A percentile compares a stretch with the other conserved stretches of the same genome.
These are phyloP conservation scores for Bullera alba DNA, from an alignment of 768 basidiomycete species.

Conservation along the genomic window DNA sequence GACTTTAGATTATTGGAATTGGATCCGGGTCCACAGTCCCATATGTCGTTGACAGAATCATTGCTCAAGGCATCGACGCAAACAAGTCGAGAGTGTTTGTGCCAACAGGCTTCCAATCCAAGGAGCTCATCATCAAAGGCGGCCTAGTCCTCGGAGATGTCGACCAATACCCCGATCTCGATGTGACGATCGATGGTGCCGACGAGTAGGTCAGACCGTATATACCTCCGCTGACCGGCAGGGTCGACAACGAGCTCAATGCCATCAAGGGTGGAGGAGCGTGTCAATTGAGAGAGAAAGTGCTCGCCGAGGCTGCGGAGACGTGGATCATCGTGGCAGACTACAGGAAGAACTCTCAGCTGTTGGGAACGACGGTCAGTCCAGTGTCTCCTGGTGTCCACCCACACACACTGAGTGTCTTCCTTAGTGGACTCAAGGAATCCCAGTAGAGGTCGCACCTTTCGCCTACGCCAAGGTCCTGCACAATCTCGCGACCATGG, in stretches of 20 bases:
- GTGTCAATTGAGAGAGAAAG: slow-evolving; percentile 93
- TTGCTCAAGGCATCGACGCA: slow-evolving; percentile 65
- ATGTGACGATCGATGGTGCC: slow-evolving; percentile 96
- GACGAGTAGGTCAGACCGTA: slow-evolving; percentile 64
- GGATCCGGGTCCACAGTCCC: slow-evolving; percentile 67
- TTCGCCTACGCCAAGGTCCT: slow-evolving; percentile 90
- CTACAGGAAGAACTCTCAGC: slow-evolving; percentile 82
- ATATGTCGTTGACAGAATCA: slow-evolving; percentile 91
- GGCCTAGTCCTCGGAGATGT: slow-evolving; percentile 76
- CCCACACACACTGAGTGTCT: background rate
- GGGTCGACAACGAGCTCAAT: slow-evolving; percentile 78
- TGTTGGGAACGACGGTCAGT: slow-evolving; percentile 74
- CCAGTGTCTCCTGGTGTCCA: background rate
- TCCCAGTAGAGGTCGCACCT: slow-evolving; percentile 93
- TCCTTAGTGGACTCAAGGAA: slow-evolving; percentile 69
- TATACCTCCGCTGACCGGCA: slow-evolving; percentile 37
- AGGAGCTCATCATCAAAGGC: slow-evolving; percentile 79
- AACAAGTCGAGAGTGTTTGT: slow-evolving; percentile 82
- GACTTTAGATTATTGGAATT: slow-evolving; percentile 47
- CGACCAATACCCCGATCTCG: slow-evolving; percentile 77
- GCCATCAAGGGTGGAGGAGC: slow-evolving; percentile 97
- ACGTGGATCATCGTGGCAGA: slow-evolving; percentile 93
- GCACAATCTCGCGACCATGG: slow-evolving; percentile 55
- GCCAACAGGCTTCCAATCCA: slow-evolving; percentile 93
- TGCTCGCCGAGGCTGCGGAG: slow-evolving; percentile 88